Base-by-base conservation (phyloP, 441 rosid genomes). In the Populus hybrid region DNA sequence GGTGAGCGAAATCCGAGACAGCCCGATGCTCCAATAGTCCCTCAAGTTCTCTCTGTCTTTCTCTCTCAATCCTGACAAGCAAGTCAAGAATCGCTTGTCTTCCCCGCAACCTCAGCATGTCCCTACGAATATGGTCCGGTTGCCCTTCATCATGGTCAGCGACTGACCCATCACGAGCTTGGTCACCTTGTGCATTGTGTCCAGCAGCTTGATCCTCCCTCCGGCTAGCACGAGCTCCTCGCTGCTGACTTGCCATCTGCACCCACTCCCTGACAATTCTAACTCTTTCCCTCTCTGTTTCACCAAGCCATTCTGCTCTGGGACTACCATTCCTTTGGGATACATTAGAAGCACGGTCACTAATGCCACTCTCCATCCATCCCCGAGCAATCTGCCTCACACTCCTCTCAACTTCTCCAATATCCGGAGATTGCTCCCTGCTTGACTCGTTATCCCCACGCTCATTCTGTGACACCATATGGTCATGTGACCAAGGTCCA, bases 271-370 rank as follows among this genome's bases (percentile, higher is more conserved):
- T 89, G 63, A 94, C 95, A 89, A 91, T 84, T 87, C 99, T 92
- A 80, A 94, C 99, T 86, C 99, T 90, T 85, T 95, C 98, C 2
- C 99, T 90, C 84, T 95, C 99, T 18, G 91, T 94, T 86, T 95
- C 98, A 75, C 97, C 98, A 70, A 95, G 93, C 97, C 93, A 94
- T 79, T 95, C 99, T 24, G 86, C 92, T 87, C 95, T 88, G 10
- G 94, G 80, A 75, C 84, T 90, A 53, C 85, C 88, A 53, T 83
- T 88, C 82, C 90, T 85, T 75, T 84, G 95, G 35, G 91, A 80
- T 23, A 87, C 85, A 81, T 82, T 90, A 24, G 94, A 84, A 8
- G 95, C 78, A 81, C 78, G 94, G 78, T 90, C 94, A 74, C 90
- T 84, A n/a, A 88, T 87, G 61, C 93, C 92, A 81, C 87, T 94